A percentile compares a stretch with the other conserved stretches of the same genome.
Conservation (phyloP, 768 basidiomycete genomes). For the Tulasnella sp. region DNA sequence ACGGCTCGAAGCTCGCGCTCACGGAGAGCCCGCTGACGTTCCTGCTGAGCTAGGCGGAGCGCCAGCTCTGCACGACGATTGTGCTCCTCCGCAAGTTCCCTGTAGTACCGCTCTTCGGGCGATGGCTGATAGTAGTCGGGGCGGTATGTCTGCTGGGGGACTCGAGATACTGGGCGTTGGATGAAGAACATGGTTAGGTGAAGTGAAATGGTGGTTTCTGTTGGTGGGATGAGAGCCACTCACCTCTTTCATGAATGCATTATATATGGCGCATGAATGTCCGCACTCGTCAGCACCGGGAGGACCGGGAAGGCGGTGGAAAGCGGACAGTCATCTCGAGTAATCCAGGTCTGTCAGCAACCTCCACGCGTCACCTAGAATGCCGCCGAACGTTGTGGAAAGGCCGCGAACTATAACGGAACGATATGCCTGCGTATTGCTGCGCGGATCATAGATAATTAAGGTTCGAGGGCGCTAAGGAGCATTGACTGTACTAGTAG, state of each 20-base stretch:
- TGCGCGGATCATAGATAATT: background rate
- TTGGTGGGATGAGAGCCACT: background rate
- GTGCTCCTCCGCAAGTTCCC: constrained; percentile 13
- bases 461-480: background rate
- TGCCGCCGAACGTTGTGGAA: background rate
- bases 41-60: constrained; percentile 3
- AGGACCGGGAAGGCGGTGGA: constrained; percentile 12
- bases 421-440: background rate
- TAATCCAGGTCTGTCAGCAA: constrained; percentile 1
- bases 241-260: background rate
- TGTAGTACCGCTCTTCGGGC: background rate
- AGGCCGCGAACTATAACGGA: background rate
- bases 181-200: background rate
- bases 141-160: background rate
- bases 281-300: background rate
- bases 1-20: background rate
- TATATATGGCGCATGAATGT: background rate
- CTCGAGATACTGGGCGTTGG: background rate
- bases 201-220: background rate
- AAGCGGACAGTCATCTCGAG: background rate
- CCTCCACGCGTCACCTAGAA: background rate
- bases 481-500: too few relatives aligned
- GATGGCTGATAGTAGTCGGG: background rate
- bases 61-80: background rate
- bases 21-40: background rate